These are phyloP conservation scores for Ustilago trichophora DNA, from an alignment of 1,284 basidiomycete genomes.

Conservation along the genomic window DNA sequence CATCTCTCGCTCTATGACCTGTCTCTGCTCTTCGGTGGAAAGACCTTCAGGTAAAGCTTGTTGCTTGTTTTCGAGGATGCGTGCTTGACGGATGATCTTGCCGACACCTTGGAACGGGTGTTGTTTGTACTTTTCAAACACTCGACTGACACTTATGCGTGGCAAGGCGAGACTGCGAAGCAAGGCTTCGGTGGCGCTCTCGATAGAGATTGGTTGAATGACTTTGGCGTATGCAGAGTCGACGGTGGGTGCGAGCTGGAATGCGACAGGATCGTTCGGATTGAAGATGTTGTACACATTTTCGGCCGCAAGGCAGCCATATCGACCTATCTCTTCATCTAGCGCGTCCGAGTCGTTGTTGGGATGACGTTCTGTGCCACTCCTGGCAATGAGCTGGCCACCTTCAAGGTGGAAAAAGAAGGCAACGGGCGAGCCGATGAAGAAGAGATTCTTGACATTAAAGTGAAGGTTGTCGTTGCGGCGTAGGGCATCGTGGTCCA, in stretches of 20 bases:
- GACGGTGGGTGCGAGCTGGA: conserved; percentile 66
- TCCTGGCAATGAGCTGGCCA: conserved; percentile 70
- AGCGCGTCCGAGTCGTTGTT: conserved; percentile 69
- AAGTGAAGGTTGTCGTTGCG: conserved; percentile 49
- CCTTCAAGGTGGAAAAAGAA: conserved; percentile 71
- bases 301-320: conserved; percentile 71
- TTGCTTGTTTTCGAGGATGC: too few relatives aligned
- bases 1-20: conserved; percentile 21
- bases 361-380: conserved; percentile 70
- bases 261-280: conserved; percentile 70
- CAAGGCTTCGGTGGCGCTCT: conserved; percentile 35
- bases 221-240: conserved; percentile 61
- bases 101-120: conserved; percentile 18
- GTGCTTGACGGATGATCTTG: conserved; percentile 31
- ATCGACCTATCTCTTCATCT: conserved; percentile 69
- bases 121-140: conserved; percentile 25
- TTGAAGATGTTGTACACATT: conserved; percentile 71
- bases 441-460: conserved; percentile 70
- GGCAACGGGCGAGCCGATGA: conserved; percentile 71
- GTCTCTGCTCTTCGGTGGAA: conserved; percentile 36
- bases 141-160: conserved; percentile 36
- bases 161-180: too few relatives aligned
- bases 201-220: conserved; percentile 38
- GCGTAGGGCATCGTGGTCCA: conserved; percentile 14
- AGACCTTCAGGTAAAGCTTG: conserved; percentile 35